Base-by-base conservation (phyloP, 306 rosid genomes). In the Abrus precatorius region DNA sequence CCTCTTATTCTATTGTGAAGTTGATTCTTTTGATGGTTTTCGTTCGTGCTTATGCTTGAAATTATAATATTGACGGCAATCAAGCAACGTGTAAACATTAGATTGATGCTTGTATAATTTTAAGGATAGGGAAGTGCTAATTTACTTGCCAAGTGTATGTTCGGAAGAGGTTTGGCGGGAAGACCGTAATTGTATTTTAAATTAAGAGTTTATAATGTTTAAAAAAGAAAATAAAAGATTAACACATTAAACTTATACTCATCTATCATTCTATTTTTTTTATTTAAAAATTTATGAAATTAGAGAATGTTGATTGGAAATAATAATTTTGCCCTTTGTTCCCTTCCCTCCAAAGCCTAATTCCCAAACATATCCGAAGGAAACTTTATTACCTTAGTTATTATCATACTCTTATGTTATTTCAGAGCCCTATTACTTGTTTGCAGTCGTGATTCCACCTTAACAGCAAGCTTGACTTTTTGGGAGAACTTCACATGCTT, bases 401-500 rank as follows among this genome's bases (percentile, higher is more conserved):
- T 86, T 27, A 9, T 55, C 33, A 6, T 64, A 53, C 54, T 41
- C 9, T 6, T 78, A 45, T 72, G 40, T 49, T 72, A 53, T 66
- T 71, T 72, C 45, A 41, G n/a, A 69, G 43, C 52, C 59, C 79
- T 69, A 45, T 74, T 33, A 48, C 77, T 45, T 79, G 63, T 55
- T 32, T 78, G 59, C 85, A 32, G 74, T 69, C 44, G 52, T 86
- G 75, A 41, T 82, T 80, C 69, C 45, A 60, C 92, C 97, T 91
- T 93, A 72, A 95, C 90, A 52, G 79, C 86, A 81, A 88, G 92
- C 85, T 83, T 2, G 99, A 77, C 89, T 52, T 88, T 85, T 80
- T 95, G 99, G 98, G 99, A 95, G 87, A 90, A 90, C 75, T 93
- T 86, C 82, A 93, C 99, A 40, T 95, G 97, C 83, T 87, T 95